These are phyloP conservation scores for Phaeosphaeriaceae sp. DNA, from an alignment of 2,329 filamentous ascomycete species.

Conservation along the genomic window DNA sequence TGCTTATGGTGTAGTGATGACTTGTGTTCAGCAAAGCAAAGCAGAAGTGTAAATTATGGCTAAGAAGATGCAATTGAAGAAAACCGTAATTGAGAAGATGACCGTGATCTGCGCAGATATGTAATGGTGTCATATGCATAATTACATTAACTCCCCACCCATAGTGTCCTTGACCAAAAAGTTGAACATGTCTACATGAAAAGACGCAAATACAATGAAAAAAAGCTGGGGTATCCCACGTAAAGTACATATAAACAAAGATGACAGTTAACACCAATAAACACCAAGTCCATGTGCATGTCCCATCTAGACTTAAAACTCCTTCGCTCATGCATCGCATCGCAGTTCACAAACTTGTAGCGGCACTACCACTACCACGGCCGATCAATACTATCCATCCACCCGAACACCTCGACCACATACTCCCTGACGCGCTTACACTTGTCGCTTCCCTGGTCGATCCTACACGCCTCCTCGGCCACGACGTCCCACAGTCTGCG, in stretches of 20 bases:
- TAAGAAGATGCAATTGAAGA: no score
- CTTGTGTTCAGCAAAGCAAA: no score
- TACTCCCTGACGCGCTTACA: conserved; percentile 19
- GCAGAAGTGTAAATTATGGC: no score
- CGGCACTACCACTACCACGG: conserved; percentile 1
- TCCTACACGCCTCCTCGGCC: conserved; percentile 28
- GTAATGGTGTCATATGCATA: neutral
- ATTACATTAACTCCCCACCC: no score
- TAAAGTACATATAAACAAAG: neutral
- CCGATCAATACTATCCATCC: conserved; percentile 7
- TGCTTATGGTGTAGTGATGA: no score
- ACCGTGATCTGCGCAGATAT: no score
- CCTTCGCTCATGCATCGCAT: neutral
- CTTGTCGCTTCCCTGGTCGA: conserved; percentile 7
- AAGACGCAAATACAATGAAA: neutral
- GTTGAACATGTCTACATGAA: no score
- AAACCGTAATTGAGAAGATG: no score
- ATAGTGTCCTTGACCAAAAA: no score
- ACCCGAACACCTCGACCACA: conserved; percentile 27
- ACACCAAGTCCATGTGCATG: neutral
- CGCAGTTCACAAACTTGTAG: no score
- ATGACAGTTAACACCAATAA: neutral
- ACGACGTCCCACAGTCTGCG: conserved; percentile 31
- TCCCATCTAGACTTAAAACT: neutral
- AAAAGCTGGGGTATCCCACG: neutral